phyloP scores from a whole-genome alignment of 2,329 filamentous ascomycete species.

The Hymenoscyphus salicellus region DNA sequence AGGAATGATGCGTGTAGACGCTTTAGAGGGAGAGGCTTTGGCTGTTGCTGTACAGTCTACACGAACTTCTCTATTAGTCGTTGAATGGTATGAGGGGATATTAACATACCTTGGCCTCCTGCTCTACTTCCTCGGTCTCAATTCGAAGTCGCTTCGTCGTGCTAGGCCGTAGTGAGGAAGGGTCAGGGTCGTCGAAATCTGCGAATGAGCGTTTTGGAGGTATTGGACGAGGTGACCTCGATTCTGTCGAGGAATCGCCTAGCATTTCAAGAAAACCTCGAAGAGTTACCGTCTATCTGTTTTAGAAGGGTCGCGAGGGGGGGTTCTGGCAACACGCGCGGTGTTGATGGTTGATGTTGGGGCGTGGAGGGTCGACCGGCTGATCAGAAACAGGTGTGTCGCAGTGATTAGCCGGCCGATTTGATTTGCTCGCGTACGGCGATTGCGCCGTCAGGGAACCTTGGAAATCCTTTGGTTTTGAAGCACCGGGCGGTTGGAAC shows the following conservation, averaged over 20 bases:
- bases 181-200: conserved; percentile 22
- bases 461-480: too few relatives aligned
- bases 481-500: too few relatives aligned
- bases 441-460: conserved; percentile 11
- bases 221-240: conserved; percentile 18
- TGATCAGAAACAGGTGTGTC: too few relatives aligned
- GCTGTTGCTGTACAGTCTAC: conserved; percentile 26
- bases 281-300: conserved; percentile 12
- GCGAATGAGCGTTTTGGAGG: conserved; percentile 22
- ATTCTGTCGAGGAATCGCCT: conserved; percentile 20
- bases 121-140: conserved; percentile 17
- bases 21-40: conserved; percentile 27
- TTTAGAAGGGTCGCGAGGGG: too few relatives aligned
- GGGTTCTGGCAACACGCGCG: too few relatives aligned
- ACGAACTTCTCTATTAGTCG: conserved; percentile 21
- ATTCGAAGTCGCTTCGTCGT: conserved; percentile 18
- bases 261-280: conserved; percentile 20
- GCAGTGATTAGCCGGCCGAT: conserved; percentile 13
- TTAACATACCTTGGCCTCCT: conserved; percentile 18
- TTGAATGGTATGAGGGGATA: conserved; percentile 21
- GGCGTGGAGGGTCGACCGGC: background rate
- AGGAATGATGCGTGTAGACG: conserved; percentile 26
- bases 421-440: conserved; percentile 1
- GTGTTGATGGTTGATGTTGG: conserved; percentile 19
- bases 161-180: conserved; percentile 16